These are phyloP conservation scores for Ulota crispa DNA, from an alignment of 225 moss, liverwort and hornwort species.

Conservation along the genomic window DNA sequence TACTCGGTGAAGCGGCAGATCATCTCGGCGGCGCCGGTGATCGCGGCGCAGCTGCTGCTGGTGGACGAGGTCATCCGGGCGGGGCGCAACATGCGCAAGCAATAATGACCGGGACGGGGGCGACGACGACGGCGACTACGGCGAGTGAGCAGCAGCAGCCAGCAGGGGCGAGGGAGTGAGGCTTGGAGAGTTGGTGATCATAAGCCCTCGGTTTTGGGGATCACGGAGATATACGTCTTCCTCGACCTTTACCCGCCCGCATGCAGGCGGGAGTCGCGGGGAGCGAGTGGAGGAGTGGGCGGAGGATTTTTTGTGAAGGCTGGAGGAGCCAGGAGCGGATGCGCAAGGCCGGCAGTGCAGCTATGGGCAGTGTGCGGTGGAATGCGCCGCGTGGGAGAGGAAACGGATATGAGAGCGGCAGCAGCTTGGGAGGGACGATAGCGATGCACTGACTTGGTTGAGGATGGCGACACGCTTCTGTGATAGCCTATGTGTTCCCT, in stretches of 20 bases:
- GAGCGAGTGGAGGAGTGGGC: slow-evolving; percentile 3
- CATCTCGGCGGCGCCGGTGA: slow-evolving; percentile 87
- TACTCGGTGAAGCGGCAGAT: slow-evolving; percentile 96
- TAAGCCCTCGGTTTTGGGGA: too few relatives aligned
- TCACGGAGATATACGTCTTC: too few relatives aligned
- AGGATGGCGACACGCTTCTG: slow-evolving; percentile 1
- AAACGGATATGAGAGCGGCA: slow-evolving; percentile 15
- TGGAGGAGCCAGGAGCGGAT: slow-evolving; percentile 4
- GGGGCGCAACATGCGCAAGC: slow-evolving; percentile 95
- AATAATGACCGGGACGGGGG: too few relatives aligned
- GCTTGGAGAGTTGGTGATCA: too few relatives aligned
- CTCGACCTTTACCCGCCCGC: too few relatives aligned
- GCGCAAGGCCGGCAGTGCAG: slow-evolving; percentile 5
- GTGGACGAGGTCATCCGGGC: slow-evolving; percentile 99
- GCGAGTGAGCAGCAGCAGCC: too few relatives aligned
- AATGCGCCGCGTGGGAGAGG: slow-evolving; percentile 20
- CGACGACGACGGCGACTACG: slow-evolving; percentile 29
- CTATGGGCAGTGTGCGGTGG: neutral
- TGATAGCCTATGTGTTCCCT: slow-evolving; percentile 9
- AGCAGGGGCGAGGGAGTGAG: too few relatives aligned
- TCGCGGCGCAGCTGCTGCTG: slow-evolving; percentile 84
- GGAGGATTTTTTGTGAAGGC: neutral
- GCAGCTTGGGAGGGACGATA: neutral
- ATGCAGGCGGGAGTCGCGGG: too few relatives aligned
- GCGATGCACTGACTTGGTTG: slow-evolving; percentile 21